These are phyloP conservation scores for Euphorbia corollata DNA, from an alignment of 441 rosid genomes.

Conservation along the genomic window DNA sequence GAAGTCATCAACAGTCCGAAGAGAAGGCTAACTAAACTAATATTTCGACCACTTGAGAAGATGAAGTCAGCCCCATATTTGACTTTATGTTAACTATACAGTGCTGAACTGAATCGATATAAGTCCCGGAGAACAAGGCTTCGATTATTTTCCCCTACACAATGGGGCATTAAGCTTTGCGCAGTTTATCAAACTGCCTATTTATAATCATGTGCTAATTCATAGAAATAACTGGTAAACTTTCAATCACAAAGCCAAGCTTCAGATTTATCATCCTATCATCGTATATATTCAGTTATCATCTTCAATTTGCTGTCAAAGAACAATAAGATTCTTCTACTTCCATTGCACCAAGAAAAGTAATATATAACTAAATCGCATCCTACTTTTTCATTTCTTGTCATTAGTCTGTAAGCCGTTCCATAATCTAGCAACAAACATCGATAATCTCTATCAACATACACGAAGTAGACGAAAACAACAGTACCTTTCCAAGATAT, in stretches of 20 bases:
- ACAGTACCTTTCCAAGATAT: background rate
- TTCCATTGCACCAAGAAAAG: background rate
- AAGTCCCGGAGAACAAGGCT: no score
- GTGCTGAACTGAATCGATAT: no score
- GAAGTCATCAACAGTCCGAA: background rate
- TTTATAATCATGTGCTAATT: slow-evolving; percentile 1
- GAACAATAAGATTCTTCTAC: background rate
- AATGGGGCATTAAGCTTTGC: no score
- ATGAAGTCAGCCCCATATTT: background rate
- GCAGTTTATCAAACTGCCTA: background rate
- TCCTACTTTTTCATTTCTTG: background rate
- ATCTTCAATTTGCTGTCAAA: background rate
- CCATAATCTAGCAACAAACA: background rate
- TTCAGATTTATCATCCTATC: background rate
- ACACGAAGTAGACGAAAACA: background rate
- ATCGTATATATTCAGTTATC: background rate
- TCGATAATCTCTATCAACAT: background rate
- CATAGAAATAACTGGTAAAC: background rate
- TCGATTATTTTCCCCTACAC: no score
- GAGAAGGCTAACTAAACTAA: background rate
- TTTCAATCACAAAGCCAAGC: background rate
- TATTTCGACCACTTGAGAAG: background rate
- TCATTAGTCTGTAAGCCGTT: no score
- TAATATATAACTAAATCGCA: background rate
- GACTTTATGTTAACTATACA: background rate